Evolutionary conservation across 78 protist genomes (phyloP).

Genomic region (Dictyostelium citrinum): DNA sequence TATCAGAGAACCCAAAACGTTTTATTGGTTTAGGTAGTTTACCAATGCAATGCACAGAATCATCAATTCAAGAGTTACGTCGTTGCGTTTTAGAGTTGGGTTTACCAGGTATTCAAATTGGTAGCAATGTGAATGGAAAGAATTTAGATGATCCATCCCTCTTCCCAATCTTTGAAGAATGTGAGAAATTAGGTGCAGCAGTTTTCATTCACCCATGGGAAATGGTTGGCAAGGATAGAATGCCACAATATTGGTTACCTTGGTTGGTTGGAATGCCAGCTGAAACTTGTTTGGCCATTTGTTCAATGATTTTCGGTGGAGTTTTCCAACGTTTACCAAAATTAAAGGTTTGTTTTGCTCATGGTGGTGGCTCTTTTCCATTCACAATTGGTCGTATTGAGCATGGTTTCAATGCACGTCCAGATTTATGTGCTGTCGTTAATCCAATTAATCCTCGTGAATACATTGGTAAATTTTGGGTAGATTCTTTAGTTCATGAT

Average conservation of each 20-base stretch:
- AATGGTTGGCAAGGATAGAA: constrained; percentile 77
- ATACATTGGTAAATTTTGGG: constrained; percentile 86
- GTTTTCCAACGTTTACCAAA: constrained; percentile 89
- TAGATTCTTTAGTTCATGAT: constrained; percentile 93
- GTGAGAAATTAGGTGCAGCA: constrained; percentile 81
- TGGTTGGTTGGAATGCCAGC: constrained; percentile 97
- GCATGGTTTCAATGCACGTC: constrained; percentile 93
- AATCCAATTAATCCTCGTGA: constrained; percentile 68
- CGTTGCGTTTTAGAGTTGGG: constrained; percentile 70
- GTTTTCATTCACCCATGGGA: constrained; percentile 98
- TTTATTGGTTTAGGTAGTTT: constrained; percentile 95
- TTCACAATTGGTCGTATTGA: constrained; percentile 89
- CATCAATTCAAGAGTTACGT: constrained; percentile 87
- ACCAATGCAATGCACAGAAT: constrained; percentile 92
- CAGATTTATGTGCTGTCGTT: constrained; percentile 92
- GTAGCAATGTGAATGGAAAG: constrained; percentile 90
- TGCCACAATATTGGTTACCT: constrained; percentile 80
- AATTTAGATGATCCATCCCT: constrained; percentile 87
- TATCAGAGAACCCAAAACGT: constrained; percentile 83
- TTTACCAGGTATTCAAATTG: constrained; percentile 81
- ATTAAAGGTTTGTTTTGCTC: constrained; percentile 90
- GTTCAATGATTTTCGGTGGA: constrained; percentile 92
- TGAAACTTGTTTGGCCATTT: constrained; percentile 93
- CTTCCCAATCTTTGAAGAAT: constrained; percentile 89
- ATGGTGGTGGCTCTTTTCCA: constrained; percentile 97